A percentile compares a stretch with the other conserved stretches of the same genome.
Evolutionary conservation across 2,329 filamentous ascomycete genomes (phyloP).

Genomic region (Paecilomyces sp.): DNA sequence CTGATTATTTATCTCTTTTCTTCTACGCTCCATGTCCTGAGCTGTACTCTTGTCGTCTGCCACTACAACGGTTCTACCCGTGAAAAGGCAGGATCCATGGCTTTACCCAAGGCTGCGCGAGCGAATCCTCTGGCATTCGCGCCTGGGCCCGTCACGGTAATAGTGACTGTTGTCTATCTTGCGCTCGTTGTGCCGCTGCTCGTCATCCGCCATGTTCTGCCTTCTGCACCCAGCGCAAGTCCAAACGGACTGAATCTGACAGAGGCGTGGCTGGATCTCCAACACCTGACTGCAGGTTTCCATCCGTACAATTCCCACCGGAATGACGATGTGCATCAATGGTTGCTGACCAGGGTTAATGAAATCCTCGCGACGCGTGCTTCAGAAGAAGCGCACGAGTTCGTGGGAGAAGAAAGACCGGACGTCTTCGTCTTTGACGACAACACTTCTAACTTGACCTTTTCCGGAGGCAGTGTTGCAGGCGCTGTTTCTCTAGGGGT

Average conservation of each 20-base stretch:
- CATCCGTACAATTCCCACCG: slow-evolving; percentile 83
- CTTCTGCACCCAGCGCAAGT: slow-evolving; percentile 52
- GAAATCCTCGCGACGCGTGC: slow-evolving; percentile 61
- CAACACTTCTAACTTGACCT: slow-evolving; percentile 68
- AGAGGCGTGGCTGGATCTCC: slow-evolving; percentile 80
- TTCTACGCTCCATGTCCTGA: not conserved
- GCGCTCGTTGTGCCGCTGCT: slow-evolving; percentile 67
- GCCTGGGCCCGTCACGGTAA: slow-evolving; percentile 72
- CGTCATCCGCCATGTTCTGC: slow-evolving; percentile 68
- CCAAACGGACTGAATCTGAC: slow-evolving; percentile 68
- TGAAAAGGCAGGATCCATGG: slow-evolving; percentile 18
- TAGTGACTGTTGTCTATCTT: slow-evolving; percentile 69
- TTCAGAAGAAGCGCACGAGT: slow-evolving; percentile 11
- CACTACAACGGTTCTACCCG: not conserved
- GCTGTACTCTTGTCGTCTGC: not conserved
- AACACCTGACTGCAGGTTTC: slow-evolving; percentile 64
- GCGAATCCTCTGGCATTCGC: slow-evolving; percentile 62
- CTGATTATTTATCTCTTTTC: not conserved
- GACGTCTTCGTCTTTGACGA: slow-evolving; percentile 67
- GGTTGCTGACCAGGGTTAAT: slow-evolving; percentile 64
- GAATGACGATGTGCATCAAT: slow-evolving; percentile 74
- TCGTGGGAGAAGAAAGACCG: slow-evolving; percentile 16
- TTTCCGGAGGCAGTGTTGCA: slow-evolving; percentile 42
- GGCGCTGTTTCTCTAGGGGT: slow-evolving; percentile 44
- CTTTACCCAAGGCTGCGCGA: slow-evolving; percentile 17